Base-by-base conservation (phyloP, 2,329 filamentous ascomycete species). In the Pseudophaeomoniella oleicola region DNA sequence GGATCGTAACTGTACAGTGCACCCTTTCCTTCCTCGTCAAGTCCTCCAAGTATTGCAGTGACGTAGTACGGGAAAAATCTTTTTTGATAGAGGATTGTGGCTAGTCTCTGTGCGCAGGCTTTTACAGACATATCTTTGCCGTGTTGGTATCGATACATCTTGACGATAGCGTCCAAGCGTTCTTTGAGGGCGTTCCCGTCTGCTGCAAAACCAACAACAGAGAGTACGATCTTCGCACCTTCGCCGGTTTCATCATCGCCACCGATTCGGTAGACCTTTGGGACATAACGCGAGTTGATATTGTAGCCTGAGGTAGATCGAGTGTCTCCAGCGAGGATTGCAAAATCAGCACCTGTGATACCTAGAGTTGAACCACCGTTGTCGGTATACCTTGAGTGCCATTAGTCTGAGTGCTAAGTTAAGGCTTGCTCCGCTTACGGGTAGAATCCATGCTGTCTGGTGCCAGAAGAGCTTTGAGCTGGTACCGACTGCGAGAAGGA, bases 51-150 rank as follows among this genome's bases (percentile, higher is more conserved):
- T 58, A 98, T 96, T 19, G 88, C 88, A 52, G 88, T 78, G 40
- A 92, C 84, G 62, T 98, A 98, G 74, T 94, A 98, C 15, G 90
- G 90, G 69, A 98, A 98, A 70, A 98, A 98, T 34, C 90, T 84
- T 69, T 96, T 96, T 60, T 78, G 72, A 69, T 98, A 98, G 39
- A 98, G 77, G 47, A 98, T 92, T 33, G 92, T 94, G 30, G 84
- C 88, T 42, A 98, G 72, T 39, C 88, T 78, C 64, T 96, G 88
- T 38, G 90, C 92, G 62, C 88, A 96, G 34, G 90, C 90, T 52
- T 84, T 80, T 53, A 96, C 81, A 45, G 75, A 80, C 80, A 98
- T 98, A 46, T 84, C 77, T 69, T 96, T 98, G 61, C 85, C 85
- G 60, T 96, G 88, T 58, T 92, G 86, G 69, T 94, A 94, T 53